Evolutionary conservation across 176 grass and related monocot species (phyloP).

Genomic region (Chloris gayana): DNA sequence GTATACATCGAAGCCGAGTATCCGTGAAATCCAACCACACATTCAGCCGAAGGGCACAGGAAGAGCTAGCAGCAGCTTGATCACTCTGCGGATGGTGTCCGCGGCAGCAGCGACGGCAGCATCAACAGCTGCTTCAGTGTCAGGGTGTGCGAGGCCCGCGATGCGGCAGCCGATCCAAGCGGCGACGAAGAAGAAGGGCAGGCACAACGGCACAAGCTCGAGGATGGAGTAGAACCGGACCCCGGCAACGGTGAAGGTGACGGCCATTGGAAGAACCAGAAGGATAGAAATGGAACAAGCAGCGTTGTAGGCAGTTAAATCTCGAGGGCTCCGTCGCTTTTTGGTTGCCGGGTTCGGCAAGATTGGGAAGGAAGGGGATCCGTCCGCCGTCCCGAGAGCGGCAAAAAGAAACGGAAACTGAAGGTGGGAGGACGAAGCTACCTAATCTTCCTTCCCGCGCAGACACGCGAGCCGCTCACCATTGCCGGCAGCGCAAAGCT

Average conservation of each 20-base stretch:
- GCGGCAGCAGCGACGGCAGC: background rate
- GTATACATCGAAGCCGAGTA: background rate
- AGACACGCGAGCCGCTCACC: background rate
- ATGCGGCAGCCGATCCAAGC: background rate
- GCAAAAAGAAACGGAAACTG: background rate
- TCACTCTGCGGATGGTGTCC: background rate
- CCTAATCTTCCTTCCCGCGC: background rate
- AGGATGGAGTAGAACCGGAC: background rate
- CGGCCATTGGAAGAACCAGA: background rate
- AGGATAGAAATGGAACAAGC: background rate
- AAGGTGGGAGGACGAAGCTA: background rate
- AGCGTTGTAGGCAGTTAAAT: background rate
- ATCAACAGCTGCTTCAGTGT: background rate
- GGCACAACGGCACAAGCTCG: background rate
- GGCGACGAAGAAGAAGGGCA: background rate
- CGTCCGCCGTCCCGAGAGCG: background rate
- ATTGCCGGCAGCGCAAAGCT: background rate
- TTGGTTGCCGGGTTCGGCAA: background rate
- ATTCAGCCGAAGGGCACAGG: background rate
- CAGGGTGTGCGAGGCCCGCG: background rate
- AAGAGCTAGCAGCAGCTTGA: background rate
- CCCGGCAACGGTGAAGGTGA: background rate
- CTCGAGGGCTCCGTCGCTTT: background rate
- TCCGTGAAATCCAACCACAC: background rate
- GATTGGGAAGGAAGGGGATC: background rate